These are phyloP conservation scores for Pterulicium gracile DNA, from an alignment of 1,284 basidiomycete genomes.

Conservation along the genomic window DNA sequence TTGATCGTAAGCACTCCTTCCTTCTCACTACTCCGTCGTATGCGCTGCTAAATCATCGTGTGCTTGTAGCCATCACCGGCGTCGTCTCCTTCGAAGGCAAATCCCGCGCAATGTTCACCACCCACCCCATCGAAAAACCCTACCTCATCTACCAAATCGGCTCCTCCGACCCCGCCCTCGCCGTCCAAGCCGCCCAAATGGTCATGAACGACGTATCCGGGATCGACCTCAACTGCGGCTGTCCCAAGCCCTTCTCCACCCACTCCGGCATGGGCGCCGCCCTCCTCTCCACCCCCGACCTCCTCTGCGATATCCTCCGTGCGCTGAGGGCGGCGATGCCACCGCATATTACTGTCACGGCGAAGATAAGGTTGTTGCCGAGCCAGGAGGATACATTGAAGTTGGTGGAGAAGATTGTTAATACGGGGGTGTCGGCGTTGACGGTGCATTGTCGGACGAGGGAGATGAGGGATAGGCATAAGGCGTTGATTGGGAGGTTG, in stretches of 20 bases:
- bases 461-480: constrained; percentile 82
- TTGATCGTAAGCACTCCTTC: constrained; percentile 59
- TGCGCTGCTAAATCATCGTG: constrained; percentile 5
- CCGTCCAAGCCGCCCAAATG: constrained; percentile 81
- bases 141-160: constrained; percentile 92
- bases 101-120: constrained; percentile 81
- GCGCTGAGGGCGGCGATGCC: constrained; percentile 69
- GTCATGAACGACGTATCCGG: constrained; percentile 90
- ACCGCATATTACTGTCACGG: constrained; percentile 72
- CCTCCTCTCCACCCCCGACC: constrained; percentile 83
- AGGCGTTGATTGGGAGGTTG: constrained; percentile 72
- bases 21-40: constrained; percentile 5
- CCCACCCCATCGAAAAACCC: constrained; percentile 90
- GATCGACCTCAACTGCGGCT: constrained; percentile 92
- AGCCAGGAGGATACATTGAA: constrained; percentile 79
- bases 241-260: constrained; percentile 93
- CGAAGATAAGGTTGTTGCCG: constrained; percentile 88
- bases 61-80: constrained; percentile 61
- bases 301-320: constrained; percentile 79
- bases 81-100: constrained; percentile 83
- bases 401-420: constrained; percentile 79
- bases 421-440: constrained; percentile 81
- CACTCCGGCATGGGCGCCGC: constrained; percentile 96
- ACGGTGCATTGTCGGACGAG: constrained; percentile 95
- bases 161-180: constrained; percentile 79